Conservation (phyloP, 108 stramenopile species). For the Aurantiochytrium sp. region DNA sequence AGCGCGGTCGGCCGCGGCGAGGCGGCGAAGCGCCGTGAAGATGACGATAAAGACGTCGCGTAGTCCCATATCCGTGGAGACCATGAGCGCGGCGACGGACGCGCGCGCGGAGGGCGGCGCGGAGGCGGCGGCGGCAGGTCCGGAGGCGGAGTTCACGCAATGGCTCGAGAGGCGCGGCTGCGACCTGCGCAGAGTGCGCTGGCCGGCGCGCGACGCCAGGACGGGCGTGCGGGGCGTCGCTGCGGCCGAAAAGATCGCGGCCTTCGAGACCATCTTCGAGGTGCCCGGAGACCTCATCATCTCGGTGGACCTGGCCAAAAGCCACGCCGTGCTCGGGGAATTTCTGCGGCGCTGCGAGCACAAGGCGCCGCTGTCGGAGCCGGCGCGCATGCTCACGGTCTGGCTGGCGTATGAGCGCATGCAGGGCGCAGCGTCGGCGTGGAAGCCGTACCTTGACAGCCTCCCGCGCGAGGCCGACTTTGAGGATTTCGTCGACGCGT, state of each 20-base stretch:
- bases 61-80: too few species aligned
- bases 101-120: too few species aligned
- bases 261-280: background rate
- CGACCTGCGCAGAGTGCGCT: background rate
- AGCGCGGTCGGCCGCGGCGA: too few species aligned
- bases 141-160: too few species aligned
- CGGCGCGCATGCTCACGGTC: background rate
- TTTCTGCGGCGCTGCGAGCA: background rate
- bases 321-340: background rate
- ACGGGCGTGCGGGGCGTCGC: background rate
- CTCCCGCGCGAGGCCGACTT: background rate
- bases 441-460: background rate
- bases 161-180: background rate
- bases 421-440: background rate
- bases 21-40: too few species aligned
- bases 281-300: background rate
- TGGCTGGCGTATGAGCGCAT: background rate
- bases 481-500: background rate
- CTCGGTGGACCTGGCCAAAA: background rate
- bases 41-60: too few species aligned
- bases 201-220: background rate
- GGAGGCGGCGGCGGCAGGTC: too few species aligned
- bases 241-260: background rate
- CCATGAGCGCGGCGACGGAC: too few species aligned
- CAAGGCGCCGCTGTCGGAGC: background rate